A percentile compares a stretch with the other conserved stretches of the same genome.
Evolutionary conservation across 1,139 yeast species (phyloP).

Genomic region (Pichia sp.): DNA sequence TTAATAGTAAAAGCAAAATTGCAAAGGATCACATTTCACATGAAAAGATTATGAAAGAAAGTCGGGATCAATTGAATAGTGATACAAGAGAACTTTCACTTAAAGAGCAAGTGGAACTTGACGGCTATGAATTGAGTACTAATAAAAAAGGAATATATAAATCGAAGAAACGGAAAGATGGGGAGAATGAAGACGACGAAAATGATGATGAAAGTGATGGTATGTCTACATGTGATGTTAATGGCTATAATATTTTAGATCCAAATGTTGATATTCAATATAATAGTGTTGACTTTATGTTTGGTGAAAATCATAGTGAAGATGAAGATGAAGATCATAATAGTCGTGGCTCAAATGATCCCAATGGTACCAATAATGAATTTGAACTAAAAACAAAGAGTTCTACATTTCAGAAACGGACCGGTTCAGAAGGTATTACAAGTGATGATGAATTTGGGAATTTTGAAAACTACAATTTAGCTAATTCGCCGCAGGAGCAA

Average conservation of each 20-base stretch:
- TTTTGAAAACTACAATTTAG: not conserved
- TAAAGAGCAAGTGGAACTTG: constrained; percentile 10
- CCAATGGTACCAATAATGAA: not conserved
- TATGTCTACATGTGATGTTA: not conserved
- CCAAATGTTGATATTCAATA: not conserved
- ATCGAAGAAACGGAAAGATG: not conserved
- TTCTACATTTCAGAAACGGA: not conserved
- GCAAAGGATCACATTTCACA: constrained; percentile 18
- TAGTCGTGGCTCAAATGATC: not conserved
- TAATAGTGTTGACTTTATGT: not conserved
- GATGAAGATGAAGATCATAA: not conserved
- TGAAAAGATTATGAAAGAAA: not conserved
- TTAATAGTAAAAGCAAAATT: constrained; percentile 18
- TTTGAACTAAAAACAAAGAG: not conserved
- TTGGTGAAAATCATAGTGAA: not conserved
- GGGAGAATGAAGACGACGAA: not conserved
- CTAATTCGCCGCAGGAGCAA: not conserved
- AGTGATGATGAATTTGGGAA: not conserved
- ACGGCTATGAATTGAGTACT: constrained; percentile 8
- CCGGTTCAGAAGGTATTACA: not conserved
- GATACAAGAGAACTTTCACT: constrained; percentile 3
- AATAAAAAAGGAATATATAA: not conserved
- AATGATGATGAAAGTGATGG: constrained; percentile 4
- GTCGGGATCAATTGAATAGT: not conserved
- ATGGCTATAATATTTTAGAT: constrained; percentile 7